These are phyloP conservation scores for Paramecium sexaurelia DNA, from an alignment of 73 alveolate species.

Conservation along the genomic window DNA sequence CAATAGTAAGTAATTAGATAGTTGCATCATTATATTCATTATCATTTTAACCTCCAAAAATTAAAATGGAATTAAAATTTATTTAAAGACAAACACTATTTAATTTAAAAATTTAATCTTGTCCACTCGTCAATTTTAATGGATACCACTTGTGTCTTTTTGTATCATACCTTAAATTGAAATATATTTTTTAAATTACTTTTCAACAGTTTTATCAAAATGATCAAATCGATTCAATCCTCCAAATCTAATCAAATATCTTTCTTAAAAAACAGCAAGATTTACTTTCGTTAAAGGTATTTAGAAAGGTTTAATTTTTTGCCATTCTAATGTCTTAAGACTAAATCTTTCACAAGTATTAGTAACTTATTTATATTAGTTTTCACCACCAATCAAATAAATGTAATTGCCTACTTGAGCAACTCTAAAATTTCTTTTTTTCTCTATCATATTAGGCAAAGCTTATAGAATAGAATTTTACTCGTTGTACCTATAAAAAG, in stretches of 20 bases:
- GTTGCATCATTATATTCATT: background rate
- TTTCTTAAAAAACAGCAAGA: background rate
- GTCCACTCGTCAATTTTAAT: background rate
- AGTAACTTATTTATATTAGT: background rate
- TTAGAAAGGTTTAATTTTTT: background rate
- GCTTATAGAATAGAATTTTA: background rate
- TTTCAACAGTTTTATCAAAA: slow-evolving; percentile 26
- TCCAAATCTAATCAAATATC: slow-evolving; percentile 28
- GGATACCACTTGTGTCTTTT: slow-evolving; percentile 39
- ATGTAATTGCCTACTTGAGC: background rate
- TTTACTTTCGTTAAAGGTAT: background rate
- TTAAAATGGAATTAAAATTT: background rate
- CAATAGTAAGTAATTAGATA: background rate
- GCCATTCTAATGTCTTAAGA: background rate
- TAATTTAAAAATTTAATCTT: background rate
- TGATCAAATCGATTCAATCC: slow-evolving; percentile 30
- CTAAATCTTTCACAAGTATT: background rate
- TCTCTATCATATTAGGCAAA: background rate
- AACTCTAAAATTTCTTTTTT: slow-evolving; percentile 39
- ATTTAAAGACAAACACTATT: slow-evolving; percentile 27
- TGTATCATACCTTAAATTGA: background rate
- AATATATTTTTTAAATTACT: background rate
- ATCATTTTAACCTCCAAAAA: slow-evolving; percentile 11
- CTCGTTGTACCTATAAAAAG: background rate
- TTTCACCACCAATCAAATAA: slow-evolving; percentile 39